phyloP scores from a whole-genome alignment of 164 flowering plant species.

The Stephania cephalantha region DNA sequence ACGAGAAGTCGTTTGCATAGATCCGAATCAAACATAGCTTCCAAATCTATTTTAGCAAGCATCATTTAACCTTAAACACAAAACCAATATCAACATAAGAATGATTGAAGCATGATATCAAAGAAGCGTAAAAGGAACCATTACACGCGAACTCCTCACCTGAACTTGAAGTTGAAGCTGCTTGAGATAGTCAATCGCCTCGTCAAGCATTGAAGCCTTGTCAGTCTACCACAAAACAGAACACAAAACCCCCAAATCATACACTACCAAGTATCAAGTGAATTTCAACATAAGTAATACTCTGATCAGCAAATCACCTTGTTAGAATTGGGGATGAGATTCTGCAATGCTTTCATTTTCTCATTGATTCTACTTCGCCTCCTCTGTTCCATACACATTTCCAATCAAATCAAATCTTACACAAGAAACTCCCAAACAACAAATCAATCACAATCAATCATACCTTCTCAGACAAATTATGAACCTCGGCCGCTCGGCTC shows the following conservation, averaged over 20 bases:
- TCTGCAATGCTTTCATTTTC: slow-evolving; percentile 89
- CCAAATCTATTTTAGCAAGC: background rate
- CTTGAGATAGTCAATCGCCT: slow-evolving; percentile 82
- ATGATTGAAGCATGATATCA: too few species aligned
- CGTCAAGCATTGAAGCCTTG: slow-evolving; percentile 88
- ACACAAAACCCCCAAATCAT: background rate
- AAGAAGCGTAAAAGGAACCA: background rate
- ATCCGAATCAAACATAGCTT: background rate
- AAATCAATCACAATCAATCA: background rate
- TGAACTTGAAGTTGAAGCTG: slow-evolving; percentile 90
- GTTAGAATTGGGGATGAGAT: slow-evolving; percentile 62
- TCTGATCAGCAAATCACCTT: background rate
- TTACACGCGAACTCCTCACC: slow-evolving; percentile 4
- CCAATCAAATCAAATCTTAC: background rate
- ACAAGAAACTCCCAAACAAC: background rate
- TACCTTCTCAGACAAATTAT: slow-evolving; percentile 86
- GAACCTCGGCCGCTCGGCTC: slow-evolving; percentile 85
- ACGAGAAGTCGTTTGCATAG: background rate
- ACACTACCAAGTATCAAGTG: background rate
- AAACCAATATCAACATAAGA: background rate
- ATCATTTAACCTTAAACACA: background rate
- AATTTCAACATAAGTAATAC: background rate
- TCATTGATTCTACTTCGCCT: slow-evolving; percentile 87
- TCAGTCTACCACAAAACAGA: slow-evolving; percentile 44
- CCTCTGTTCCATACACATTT: slow-evolving; percentile 41